Evolutionary conservation across 1,284 basidiomycete genomes (phyloP).

Genomic region (Papiliotrema terrestris): DNA sequence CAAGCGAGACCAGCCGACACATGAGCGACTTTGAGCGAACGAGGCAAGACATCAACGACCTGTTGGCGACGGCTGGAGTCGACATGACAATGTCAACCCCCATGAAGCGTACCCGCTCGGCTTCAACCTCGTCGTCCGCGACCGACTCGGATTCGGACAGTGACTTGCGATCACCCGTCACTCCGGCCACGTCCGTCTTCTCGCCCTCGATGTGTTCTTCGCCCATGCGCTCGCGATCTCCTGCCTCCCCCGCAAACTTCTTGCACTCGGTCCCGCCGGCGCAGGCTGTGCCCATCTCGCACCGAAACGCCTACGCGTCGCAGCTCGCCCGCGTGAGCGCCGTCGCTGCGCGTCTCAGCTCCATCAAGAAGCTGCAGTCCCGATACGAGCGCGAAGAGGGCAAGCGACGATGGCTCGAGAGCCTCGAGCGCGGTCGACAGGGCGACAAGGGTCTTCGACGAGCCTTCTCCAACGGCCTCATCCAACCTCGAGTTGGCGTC

Average conservation of each 20-base stretch:
- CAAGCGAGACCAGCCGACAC: slow-evolving; percentile 33
- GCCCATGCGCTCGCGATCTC: neutral
- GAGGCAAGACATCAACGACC: slow-evolving; percentile 26
- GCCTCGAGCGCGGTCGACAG: slow-evolving; percentile 35
- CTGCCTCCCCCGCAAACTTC: slow-evolving; percentile 27
- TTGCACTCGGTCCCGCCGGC: slow-evolving; percentile 40
- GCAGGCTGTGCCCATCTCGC: slow-evolving; percentile 28
- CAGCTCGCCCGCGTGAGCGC: slow-evolving; percentile 34
- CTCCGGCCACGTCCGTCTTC: slow-evolving; percentile 35
- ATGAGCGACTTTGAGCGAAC: slow-evolving; percentile 33
- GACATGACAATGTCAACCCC: slow-evolving; percentile 12
- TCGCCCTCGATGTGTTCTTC: slow-evolving; percentile 20
- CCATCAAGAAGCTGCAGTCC: slow-evolving; percentile 34
- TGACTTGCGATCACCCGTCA: slow-evolving; percentile 18
- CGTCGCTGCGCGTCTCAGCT: slow-evolving; percentile 32
- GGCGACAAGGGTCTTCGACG: slow-evolving; percentile 39
- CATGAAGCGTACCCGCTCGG: slow-evolving; percentile 13
- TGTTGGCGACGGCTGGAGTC: slow-evolving; percentile 24
- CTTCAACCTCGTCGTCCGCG: slow-evolving; percentile 16
- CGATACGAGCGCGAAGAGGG: slow-evolving; percentile 45
- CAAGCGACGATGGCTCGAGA: slow-evolving; percentile 44
- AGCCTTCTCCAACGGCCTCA: slow-evolving; percentile 36
- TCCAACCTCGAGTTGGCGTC: slow-evolving; percentile 5
- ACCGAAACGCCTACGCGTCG: slow-evolving; percentile 32
- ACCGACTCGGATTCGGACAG: slow-evolving; percentile 10